Percentiles rank a stretch among this genome's conserved stretches.
phyloP scores from a whole-genome alignment of 1,139 yeast genomes.

The Lodderomyces orthopsilosis region DNA sequence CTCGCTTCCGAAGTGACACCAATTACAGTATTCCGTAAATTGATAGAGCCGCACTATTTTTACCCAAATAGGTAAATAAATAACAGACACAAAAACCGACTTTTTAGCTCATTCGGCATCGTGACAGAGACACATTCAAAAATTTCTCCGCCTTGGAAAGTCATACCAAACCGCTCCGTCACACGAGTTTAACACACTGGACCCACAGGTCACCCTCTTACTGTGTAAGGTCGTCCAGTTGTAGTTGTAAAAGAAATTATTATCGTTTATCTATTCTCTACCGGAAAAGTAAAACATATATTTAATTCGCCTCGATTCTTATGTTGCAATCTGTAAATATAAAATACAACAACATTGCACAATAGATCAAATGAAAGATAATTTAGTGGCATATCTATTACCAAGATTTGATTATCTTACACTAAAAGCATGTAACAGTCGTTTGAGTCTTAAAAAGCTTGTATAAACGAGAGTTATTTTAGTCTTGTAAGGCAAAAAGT shows the following conservation, averaged over 20 bases:
- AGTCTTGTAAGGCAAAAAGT: too few species aligned
- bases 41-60: not conserved
- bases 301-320: not conserved
- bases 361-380: not conserved
- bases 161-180: not conserved
- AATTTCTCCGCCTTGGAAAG: not conserved
- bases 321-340: not conserved
- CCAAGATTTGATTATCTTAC: not conserved
- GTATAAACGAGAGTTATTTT: too few species aligned
- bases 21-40: not conserved
- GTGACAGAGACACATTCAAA: not conserved
- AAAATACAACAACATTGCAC: slow-evolving; percentile 1
- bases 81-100: not conserved
- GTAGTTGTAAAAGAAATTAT: too few species aligned
- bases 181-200: not conserved
- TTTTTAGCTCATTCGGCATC: too few species aligned
- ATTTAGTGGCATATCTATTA: not conserved
- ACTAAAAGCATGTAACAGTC: too few species aligned
- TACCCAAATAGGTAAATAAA: not conserved
- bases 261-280: too few species aligned
- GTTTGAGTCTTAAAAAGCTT: too few species aligned
- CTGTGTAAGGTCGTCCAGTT: not conserved
- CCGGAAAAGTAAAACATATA: too few species aligned
- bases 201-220: too few species aligned
- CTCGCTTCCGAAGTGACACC: too few species aligned